Percentiles rank a stretch among this genome's conserved stretches.
Evolutionary conservation across 139 green algal genomes (phyloP).

Genomic region (Medakamo hakoo): DNA sequence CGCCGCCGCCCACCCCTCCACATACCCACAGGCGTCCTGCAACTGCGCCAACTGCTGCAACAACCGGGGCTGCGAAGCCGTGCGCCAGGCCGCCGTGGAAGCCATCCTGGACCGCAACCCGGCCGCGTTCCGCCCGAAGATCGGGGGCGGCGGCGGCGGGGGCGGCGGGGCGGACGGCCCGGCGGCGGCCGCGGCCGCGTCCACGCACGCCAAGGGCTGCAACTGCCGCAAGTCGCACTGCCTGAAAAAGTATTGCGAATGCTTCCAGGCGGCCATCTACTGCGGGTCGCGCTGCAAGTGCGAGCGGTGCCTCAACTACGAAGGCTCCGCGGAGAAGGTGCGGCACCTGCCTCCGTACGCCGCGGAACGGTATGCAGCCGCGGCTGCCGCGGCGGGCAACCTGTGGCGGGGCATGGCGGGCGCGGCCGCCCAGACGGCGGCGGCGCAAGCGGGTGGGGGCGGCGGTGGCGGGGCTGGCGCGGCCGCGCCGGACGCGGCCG

Average conservation of each 20-base stretch:
- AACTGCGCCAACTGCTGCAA: slow-evolving; percentile 82
- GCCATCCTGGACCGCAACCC: slow-evolving; percentile 75
- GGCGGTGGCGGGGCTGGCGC: too few relatives aligned
- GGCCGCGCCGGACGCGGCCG: too few relatives aligned
- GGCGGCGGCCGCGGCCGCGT: not conserved
- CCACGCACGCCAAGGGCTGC: slow-evolving; percentile 66
- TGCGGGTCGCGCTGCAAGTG: not conserved
- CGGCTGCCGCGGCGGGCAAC: too few relatives aligned
- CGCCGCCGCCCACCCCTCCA: not conserved
- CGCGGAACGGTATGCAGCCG: too few relatives aligned
- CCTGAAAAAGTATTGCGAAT: slow-evolving; percentile 60
- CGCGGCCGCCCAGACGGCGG: too few relatives aligned
- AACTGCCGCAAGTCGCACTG: slow-evolving; percentile 76
- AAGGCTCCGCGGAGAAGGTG: too few relatives aligned
- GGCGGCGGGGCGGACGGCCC: not conserved
- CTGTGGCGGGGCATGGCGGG: too few relatives aligned
- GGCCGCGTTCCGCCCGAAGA: slow-evolving; percentile 79
- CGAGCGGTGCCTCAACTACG: not conserved
- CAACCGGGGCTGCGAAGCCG: slow-evolving; percentile 52
- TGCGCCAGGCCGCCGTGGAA: slow-evolving; percentile 60
- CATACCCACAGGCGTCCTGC: slow-evolving; percentile 24
- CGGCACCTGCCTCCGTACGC: too few relatives aligned
- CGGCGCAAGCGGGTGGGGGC: too few relatives aligned
- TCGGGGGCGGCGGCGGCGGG: slow-evolving; percentile 21
- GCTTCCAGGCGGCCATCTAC: slow-evolving; percentile 31